These are phyloP conservation scores for Anastatica hierochuntica DNA, from an alignment of 345 rosid genomes.

Conservation along the genomic window DNA sequence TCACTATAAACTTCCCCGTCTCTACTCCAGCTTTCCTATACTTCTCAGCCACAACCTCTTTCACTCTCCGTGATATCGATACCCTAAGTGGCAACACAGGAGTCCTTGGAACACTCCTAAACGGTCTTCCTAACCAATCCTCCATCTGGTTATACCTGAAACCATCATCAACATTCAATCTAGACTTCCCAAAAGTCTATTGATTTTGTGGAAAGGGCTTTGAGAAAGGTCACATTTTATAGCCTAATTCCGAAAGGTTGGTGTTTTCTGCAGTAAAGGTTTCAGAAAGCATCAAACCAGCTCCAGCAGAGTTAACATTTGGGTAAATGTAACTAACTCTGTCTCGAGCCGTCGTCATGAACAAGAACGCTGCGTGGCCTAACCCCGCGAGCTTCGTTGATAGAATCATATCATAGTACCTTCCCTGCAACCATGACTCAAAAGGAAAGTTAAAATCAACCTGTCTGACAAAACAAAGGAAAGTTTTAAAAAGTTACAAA, in stretches of 20 bases:
- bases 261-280: conserved; percentile 52
- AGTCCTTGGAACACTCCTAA: conserved; percentile 65
- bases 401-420: conserved; percentile 89
- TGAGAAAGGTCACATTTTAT: conserved; percentile 47
- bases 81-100: conserved; percentile 56
- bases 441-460: neutral
- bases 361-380: conserved; percentile 85
- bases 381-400: conserved; percentile 89
- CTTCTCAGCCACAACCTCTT: conserved; percentile 65
- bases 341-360: conserved; percentile 80
- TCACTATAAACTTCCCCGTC: conserved; percentile 72
- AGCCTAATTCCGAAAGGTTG: conserved; percentile 77
- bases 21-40: conserved; percentile 58
- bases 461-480: neutral
- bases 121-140: conserved; percentile 80
- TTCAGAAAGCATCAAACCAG: conserved; percentile 68
- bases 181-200: neutral
- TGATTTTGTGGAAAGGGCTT: neutral
- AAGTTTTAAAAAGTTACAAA: conserved; percentile 5
- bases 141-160: conserved; percentile 79
- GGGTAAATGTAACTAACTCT: conserved; percentile 84
- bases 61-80: conserved; percentile 68
- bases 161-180: neutral
- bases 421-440: conserved; percentile 36
- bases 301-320: conserved; percentile 91